Conservation (phyloP, 805 yeast genomes). For the Ogataea henricii region DNA sequence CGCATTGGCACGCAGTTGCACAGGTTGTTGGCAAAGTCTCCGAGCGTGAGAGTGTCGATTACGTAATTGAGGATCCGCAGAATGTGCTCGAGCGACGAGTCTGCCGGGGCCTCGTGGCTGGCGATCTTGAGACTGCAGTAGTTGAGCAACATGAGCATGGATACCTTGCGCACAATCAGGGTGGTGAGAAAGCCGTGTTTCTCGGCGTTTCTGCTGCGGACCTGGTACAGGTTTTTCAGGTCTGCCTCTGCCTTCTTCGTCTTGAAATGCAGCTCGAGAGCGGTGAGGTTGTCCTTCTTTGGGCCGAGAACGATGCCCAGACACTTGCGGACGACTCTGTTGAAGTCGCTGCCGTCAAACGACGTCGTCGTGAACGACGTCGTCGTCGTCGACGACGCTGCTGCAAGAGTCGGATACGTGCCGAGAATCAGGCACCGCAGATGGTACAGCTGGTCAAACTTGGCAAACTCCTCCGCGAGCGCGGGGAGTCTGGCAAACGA, state of each 20-base stretch:
- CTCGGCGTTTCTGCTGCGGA: conserved; percentile 10
- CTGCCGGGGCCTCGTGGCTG: conserved; percentile 11
- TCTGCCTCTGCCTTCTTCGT: conserved; percentile 12
- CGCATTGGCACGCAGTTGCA: conserved; percentile 10
- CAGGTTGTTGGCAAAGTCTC: neutral
- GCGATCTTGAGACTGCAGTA: conserved; percentile 19
- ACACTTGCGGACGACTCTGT: conserved; percentile 9
- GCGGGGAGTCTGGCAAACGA: conserved; percentile 7
- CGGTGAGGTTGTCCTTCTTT: conserved; percentile 12
- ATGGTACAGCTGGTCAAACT: conserved; percentile 14
- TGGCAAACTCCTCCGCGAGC: conserved; percentile 5
- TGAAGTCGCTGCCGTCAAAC: neutral
- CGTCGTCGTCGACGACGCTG: neutral
- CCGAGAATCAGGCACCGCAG: conserved; percentile 21
- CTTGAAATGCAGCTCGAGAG: conserved; percentile 9
- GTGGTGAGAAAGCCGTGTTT: conserved; percentile 11
- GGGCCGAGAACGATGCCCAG: conserved; percentile 10
- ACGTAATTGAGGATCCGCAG: conserved; percentile 14
- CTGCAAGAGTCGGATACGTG: conserved; percentile 13
- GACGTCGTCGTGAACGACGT: neutral
- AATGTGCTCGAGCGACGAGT: conserved; percentile 13
- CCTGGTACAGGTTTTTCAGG: conserved; percentile 12
- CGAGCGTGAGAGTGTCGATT: conserved; percentile 12
- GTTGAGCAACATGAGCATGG: conserved; percentile 11
- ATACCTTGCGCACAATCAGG: conserved; percentile 13